Percentiles rank a stretch among this genome's conserved stretches.
Evolutionary conservation across 345 rosid genomes (phyloP).

Genomic region (Aquilaria malaccensis): DNA sequence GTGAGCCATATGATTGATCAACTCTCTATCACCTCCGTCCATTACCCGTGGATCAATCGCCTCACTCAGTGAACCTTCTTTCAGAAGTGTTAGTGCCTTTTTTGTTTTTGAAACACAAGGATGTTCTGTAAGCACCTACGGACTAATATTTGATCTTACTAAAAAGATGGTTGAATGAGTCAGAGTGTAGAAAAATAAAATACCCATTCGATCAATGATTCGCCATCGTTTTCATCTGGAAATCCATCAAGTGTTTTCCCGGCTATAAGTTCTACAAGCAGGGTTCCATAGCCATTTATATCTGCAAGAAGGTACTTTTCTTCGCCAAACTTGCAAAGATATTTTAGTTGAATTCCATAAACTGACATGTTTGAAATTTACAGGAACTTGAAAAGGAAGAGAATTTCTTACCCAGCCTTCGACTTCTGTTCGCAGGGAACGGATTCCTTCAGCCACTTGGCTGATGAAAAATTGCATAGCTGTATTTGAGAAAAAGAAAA

Average conservation of each 20-base stretch:
- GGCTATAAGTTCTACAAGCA: slow-evolving; percentile 39
- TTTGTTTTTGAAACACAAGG: background rate
- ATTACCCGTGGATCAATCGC: slow-evolving; percentile 29
- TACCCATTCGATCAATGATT: slow-evolving; percentile 35
- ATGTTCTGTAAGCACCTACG: background rate
- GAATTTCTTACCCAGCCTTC: background rate
- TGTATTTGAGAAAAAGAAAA: too few relatives aligned
- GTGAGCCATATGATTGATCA: slow-evolving; percentile 20
- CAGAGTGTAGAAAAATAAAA: slow-evolving; percentile 2
- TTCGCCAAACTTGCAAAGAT: background rate
- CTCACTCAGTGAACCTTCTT: slow-evolving; percentile 15
- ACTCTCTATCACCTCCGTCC: slow-evolving; percentile 16
- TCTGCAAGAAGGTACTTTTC: slow-evolving; percentile 23
- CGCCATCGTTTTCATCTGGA: slow-evolving; percentile 12
- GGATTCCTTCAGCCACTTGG: too few relatives aligned
- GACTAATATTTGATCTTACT: background rate
- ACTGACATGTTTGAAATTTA: background rate
- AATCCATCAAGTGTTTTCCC: slow-evolving; percentile 28
- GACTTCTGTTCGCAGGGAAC: too few relatives aligned
- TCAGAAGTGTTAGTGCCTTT: slow-evolving; percentile 34
- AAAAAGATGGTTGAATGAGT: background rate
- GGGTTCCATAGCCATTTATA: slow-evolving; percentile 31
- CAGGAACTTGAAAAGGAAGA: background rate
- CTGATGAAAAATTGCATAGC: too few relatives aligned
- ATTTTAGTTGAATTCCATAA: slow-evolving; percentile 24